These are phyloP conservation scores for Venturia aucupariae DNA, from an alignment of 2,329 filamentous ascomycete species.

Conservation along the genomic window DNA sequence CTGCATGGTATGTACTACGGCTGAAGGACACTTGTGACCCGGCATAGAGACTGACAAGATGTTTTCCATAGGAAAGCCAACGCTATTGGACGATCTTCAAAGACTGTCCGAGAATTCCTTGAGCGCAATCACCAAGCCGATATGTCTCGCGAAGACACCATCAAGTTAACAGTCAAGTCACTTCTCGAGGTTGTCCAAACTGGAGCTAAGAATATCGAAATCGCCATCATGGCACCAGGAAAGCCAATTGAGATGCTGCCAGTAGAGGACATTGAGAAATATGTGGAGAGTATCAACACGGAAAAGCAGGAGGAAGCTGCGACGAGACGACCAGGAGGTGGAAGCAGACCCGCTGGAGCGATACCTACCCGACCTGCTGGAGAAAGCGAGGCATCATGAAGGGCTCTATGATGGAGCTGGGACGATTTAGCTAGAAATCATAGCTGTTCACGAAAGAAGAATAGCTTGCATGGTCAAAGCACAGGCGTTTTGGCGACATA, in stretches of 20 bases:
- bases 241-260: conserved; percentile 89
- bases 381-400: not conserved
- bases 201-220: conserved; percentile 99
- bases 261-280: conserved; percentile 90
- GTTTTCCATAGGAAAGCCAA: conserved; percentile 83
- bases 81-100: conserved; percentile 94
- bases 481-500: conserved; percentile 6
- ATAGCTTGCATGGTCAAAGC: conserved; percentile 2
- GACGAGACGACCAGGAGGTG: conserved; percentile 64
- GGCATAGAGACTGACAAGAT: conserved; percentile 16
- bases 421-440: not conserved
- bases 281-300: conserved; percentile 97
- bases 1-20: conserved; percentile 65
- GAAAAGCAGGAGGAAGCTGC: conserved; percentile 99
- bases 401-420: not conserved
- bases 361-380: conserved; percentile 11
- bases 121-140: conserved; percentile 98
- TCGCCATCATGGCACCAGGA: conserved; percentile 92
- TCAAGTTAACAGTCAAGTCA: conserved; percentile 96
- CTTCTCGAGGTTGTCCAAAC: conserved; percentile 97
- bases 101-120: conserved; percentile 96
- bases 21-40: not conserved
- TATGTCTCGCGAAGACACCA: conserved; percentile 93
- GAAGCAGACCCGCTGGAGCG: conserved; percentile 2
- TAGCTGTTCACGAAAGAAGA: not conserved